Conservation (phyloP, 1,139 yeast genomes). For the Magnusiomyces paraingens region DNA sequence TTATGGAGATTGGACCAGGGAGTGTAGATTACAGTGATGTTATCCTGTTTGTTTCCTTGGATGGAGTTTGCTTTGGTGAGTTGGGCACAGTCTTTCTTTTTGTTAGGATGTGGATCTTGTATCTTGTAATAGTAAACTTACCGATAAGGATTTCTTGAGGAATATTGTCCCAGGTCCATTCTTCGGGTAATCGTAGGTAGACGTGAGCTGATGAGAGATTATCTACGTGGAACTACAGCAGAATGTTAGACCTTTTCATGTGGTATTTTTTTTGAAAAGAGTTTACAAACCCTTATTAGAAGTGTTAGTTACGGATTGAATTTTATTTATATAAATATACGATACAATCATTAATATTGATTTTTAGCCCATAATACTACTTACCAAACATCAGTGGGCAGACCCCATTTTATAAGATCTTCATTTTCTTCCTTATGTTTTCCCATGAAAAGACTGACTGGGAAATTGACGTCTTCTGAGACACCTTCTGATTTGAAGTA, state of each 20-base stretch:
- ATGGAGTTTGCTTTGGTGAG: constrained; percentile 76
- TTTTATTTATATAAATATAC: too few species aligned
- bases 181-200: constrained; percentile 52
- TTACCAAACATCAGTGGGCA: constrained; percentile 63
- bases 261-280: too few species aligned
- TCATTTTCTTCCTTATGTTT: constrained; percentile 74
- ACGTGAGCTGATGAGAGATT: constrained; percentile 76
- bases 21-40: constrained; percentile 65
- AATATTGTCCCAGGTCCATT: constrained; percentile 41
- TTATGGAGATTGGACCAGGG: constrained; percentile 70
- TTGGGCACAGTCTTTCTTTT: constrained; percentile 53
- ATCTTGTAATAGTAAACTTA: constrained; percentile 6
- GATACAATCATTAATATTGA: too few species aligned
- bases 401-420: constrained; percentile 60
- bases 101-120: not conserved
- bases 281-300: too few species aligned
- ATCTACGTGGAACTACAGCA: constrained; percentile 59
- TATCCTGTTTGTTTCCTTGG: constrained; percentile 66
- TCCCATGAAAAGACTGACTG: constrained; percentile 56
- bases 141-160: constrained; percentile 44
- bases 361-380: constrained; percentile 6
- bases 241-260: not conserved
- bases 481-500: constrained; percentile 46
- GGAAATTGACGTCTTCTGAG: constrained; percentile 29
- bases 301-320: too few species aligned